Conservation (phyloP, 768 basidiomycete species). For the Serendipita sp. region DNA sequence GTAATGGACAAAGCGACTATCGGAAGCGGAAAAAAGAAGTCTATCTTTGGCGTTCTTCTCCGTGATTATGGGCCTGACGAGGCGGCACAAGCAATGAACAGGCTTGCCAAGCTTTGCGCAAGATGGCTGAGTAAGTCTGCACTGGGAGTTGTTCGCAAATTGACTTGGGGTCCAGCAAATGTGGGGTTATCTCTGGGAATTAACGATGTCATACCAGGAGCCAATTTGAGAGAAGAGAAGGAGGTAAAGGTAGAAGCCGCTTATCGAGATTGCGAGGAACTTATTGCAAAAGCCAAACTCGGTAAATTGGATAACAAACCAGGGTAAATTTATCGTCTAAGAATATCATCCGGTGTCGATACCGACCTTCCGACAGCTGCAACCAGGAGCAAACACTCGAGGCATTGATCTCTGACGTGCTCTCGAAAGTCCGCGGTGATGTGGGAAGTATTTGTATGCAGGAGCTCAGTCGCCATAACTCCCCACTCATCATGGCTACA, state of each 20-base stretch:
- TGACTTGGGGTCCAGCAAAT: slow-evolving; percentile 46
- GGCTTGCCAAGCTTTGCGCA: slow-evolving; percentile 87
- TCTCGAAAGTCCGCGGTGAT: slow-evolving; percentile 90
- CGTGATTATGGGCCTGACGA: slow-evolving; percentile 92
- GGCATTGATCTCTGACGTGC: slow-evolving; percentile 81
- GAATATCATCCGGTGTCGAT: slow-evolving; percentile 90
- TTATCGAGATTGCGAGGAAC: slow-evolving; percentile 70
- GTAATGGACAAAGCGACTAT: slow-evolving; percentile 98
- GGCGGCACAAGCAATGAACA: slow-evolving; percentile 90
- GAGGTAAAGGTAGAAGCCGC: slow-evolving; percentile 75
- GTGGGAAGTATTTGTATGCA: slow-evolving; percentile 97
- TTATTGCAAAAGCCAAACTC: slow-evolving; percentile 80
- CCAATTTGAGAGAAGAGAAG: slow-evolving; percentile 63
- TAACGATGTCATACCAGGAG: slow-evolving; percentile 95
- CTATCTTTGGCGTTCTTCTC: slow-evolving; percentile 94
- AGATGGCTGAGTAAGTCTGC: slow-evolving; percentile 63
- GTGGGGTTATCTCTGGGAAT: slow-evolving; percentile 96
- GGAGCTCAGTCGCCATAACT: slow-evolving; percentile 93
- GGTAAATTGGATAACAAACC: slow-evolving; percentile 91
- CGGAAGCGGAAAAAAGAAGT: slow-evolving; percentile 98
- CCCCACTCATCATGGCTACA: slow-evolving; percentile 96
- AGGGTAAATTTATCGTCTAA: slow-evolving; percentile 94
- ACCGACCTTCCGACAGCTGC: slow-evolving; percentile 73
- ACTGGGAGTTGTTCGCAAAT: not conserved
- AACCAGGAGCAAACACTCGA: slow-evolving; percentile 95